These are phyloP conservation scores for Bassia scoparia DNA, from an alignment of 148 eudicot species.

Conservation along the genomic window DNA sequence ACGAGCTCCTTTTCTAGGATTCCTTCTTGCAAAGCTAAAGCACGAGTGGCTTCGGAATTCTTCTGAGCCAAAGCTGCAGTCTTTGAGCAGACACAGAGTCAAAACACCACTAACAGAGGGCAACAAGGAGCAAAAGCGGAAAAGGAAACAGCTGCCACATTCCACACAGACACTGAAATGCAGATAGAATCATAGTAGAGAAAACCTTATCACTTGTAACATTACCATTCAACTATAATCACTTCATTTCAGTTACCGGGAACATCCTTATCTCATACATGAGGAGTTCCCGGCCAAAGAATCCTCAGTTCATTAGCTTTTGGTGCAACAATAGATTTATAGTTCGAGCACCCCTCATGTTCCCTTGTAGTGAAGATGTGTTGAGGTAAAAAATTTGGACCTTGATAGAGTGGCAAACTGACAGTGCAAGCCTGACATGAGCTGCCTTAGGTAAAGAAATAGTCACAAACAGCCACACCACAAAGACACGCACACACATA, in stretches of 20 bases:
- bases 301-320: not conserved
- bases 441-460: not conserved
- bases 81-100: slow-evolving; percentile 37
- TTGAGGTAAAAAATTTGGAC: not conserved
- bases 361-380: not conserved
- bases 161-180: not conserved
- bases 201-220: not conserved
- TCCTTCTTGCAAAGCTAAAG: slow-evolving; percentile 67
- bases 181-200: slow-evolving; percentile 1
- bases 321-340: not conserved
- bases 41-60: slow-evolving; percentile 90
- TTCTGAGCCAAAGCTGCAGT: slow-evolving; percentile 89
- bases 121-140: not conserved
- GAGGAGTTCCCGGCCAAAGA: not conserved
- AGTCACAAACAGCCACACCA: not conserved
- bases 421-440: not conserved
- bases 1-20: slow-evolving; percentile 80
- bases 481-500: not conserved
- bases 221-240: not conserved
- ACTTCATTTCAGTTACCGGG: not conserved
- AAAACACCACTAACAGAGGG: slow-evolving; percentile 5
- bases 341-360: not conserved
- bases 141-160: not conserved
- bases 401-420: not conserved
- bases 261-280: not conserved